phyloP scores from a whole-genome alignment of 2,329 filamentous ascomycete genomes.

The Neoarthrinium moseri region DNA sequence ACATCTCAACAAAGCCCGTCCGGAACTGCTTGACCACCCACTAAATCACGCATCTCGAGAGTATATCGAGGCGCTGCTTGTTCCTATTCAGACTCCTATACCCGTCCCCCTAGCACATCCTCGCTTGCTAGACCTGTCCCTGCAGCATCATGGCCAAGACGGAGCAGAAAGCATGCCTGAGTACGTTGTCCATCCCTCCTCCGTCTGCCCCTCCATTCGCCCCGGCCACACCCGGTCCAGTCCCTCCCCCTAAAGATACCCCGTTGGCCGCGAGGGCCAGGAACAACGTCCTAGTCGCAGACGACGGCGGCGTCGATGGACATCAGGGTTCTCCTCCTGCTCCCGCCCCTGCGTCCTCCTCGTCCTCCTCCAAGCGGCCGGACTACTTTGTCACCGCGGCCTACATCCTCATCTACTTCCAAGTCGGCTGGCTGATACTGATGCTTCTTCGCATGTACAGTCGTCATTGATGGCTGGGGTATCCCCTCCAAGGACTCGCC shows the following conservation, averaged over 20 bases:
- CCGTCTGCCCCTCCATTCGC: conserved; percentile 21
- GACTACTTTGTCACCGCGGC: conserved; percentile 44
- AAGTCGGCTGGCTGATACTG: conserved; percentile 51
- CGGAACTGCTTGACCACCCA: conserved; percentile 14
- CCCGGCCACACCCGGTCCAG: conserved; percentile 5
- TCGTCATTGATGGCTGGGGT: conserved; percentile 99
- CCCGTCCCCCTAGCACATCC: not conserved
- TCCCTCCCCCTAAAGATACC: conserved; percentile 5
- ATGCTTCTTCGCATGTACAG: conserved; percentile 48
- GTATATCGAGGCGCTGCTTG: not conserved
- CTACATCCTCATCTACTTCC: conserved; percentile 55
- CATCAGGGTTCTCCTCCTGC: conserved; percentile 17
- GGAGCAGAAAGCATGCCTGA: conserved; percentile 61
- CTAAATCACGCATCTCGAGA: conserved; percentile 11
- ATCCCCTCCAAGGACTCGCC: conserved; percentile 77
- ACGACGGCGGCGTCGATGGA: conserved; percentile 1
- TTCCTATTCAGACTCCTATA: not conserved
- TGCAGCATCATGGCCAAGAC: conserved; percentile 43
- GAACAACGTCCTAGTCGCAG: not conserved
- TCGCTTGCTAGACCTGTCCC: not conserved
- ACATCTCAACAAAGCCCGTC: conserved; percentile 12
- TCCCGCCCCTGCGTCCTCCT: too few relatives aligned
- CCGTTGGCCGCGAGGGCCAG: not conserved
- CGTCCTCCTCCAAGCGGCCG: conserved; percentile 20
- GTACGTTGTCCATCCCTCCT: conserved; percentile 42